Evolutionary conservation across 1,284 basidiomycete genomes (phyloP), one percentile per base, ranked within the genome.

Genomic region (Tylopilus sp.): DNA sequence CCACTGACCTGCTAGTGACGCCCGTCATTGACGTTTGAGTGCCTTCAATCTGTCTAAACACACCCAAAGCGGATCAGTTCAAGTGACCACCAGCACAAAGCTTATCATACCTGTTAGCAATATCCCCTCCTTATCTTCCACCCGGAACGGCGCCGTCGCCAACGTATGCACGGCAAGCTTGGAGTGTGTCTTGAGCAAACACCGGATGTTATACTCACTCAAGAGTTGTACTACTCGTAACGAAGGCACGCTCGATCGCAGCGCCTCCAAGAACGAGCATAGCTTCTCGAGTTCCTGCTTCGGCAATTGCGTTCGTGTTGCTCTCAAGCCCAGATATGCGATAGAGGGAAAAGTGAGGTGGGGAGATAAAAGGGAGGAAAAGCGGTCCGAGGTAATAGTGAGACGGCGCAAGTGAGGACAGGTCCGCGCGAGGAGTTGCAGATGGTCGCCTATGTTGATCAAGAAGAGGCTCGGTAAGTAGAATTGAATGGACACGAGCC

Each of bases 111-210:
- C 65, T 59, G 44, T 61, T 14, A 65, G 37, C 20, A 55, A 51
- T 35, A 51, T 17, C 0, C 63, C 64, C 0, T 65, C 48, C n/a
- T 42, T 9, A 36, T 67, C 63, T 47, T 68, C 64, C 6, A 67
- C 1, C 4, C 61, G 61, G 30, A 67, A 52, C 0, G 46, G 8
- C 3, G 31, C 4, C 1, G 7, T 34, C 2, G 17, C 14, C 12
- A 66, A 40, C 10, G 34, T 46, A 2, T 37, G 48, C 26, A 48
- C 26, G 3, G 53, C 50, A 34, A 55, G 40, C 24, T 54, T 56
- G 31, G 50, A 46, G 20, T 67, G 57, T 2, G 44, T 36, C 20
- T 31, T 55, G 43, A 64, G 43, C 34, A 65, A 45, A 43, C 54
- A 52, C 4, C 44, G 48, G 11, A 66, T 35, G n/a, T 64, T 64